A percentile compares a stretch with the other conserved stretches of the same genome.
Evolutionary conservation across 169 alveolate genomes (phyloP).

Genomic region (Miamiensis avidus): DNA sequence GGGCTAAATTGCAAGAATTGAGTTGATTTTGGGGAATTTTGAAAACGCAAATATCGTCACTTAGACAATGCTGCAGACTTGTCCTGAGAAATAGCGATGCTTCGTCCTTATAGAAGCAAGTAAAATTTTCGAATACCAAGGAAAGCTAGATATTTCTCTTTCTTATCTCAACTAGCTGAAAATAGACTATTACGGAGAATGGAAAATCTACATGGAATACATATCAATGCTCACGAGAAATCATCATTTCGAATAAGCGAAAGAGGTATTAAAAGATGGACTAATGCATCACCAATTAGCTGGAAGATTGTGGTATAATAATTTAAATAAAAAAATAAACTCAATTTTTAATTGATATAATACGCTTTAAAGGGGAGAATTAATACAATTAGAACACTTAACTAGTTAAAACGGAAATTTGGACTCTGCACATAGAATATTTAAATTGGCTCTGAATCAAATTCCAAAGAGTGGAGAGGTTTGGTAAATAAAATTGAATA

Average conservation of each 20-base stretch:
- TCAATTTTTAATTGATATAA: too few species aligned
- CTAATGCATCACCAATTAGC: constrained; percentile 3
- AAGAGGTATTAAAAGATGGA: constrained; percentile 5
- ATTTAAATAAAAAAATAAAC: too few species aligned
- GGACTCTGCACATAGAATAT: not conserved
- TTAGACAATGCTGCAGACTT: not conserved
- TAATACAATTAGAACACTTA: constrained; percentile 15
- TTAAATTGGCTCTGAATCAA: constrained; percentile 3
- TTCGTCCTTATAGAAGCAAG: not conserved
- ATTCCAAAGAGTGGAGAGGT: constrained; percentile 19
- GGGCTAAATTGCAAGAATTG: not conserved
- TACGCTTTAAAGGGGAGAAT: not conserved
- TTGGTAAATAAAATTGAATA: not conserved
- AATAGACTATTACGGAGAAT: not conserved
- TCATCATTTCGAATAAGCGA: not conserved
- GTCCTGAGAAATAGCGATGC: not conserved
- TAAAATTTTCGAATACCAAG: not conserved
- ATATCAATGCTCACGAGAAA: constrained; percentile 15
- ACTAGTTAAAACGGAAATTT: not conserved
- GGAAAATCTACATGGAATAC: constrained; percentile 16
- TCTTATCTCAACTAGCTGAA: not conserved
- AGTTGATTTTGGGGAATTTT: not conserved
- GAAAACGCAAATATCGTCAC: not conserved
- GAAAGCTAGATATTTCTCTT: not conserved
- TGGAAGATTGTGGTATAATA: constrained; percentile 13